Base-by-base conservation (phyloP, 2,329 filamentous ascomycete species). In the Aureobasidium musti region DNA sequence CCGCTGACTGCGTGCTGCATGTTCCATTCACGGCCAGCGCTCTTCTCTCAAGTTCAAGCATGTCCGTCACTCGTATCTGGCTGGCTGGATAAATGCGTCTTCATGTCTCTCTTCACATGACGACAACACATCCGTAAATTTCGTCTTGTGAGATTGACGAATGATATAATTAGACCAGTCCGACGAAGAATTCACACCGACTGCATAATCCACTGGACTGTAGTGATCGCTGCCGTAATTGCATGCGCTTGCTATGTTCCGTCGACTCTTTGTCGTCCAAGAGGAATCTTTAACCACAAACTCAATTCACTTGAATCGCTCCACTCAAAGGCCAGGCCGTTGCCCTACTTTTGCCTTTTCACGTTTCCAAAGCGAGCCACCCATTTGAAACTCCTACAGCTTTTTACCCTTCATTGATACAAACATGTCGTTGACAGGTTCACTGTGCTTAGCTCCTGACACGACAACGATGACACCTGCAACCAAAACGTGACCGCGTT, bases 291-390 rank as follows among this genome's bases (percentile, higher is more conserved):
- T 3, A 7, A 41, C 13, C 6, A 13, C 11, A 39, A 56, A 56
- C 53, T 41, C 53, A 56, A 28, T 39, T 56, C 35, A 41, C 33
- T 19, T 23, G 52, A 54, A 37, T 54, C 52, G 52, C 30, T 33
- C 30, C 17, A 33, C 19, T n/a, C 17, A 11, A 52, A n/a, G 49
- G 49, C 49, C 49, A 52, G 26, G 26, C 49, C 30, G 50, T 35
- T n/a, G n/a, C 17, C 19, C 19, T 33, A 2, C 35, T 19, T 7
- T 14, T 43, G 14, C 54, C 39, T 30, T 21, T 39, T n/a, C 53
- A 26, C 33, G 1, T 45, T 45, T 33, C 5, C 39, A 33, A 6
- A 21, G 4, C 11, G 45, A 10, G 30, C 26, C 26, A 23, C 26
- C 39, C 26, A 30, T 10, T 10, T 45, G 54, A 45, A 59, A 59